Percentiles rank a stretch among this genome's conserved stretches.
phyloP scores from a whole-genome alignment of 176 grass and related monocot species.

The Aechmea fasciata region DNA sequence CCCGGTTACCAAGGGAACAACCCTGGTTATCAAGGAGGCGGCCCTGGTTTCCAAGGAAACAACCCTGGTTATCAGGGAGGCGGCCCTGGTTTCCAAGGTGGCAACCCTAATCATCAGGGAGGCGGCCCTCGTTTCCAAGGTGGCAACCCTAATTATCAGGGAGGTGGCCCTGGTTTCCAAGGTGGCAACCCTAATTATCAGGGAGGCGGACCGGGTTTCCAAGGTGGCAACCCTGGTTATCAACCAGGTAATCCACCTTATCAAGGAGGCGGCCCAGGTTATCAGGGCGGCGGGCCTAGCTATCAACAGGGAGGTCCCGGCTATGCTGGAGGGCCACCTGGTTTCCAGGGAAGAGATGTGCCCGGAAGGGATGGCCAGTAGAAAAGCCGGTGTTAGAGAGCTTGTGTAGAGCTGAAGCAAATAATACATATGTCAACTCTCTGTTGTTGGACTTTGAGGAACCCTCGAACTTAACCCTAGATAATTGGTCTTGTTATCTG shows the following conservation, averaged over 20 bases:
- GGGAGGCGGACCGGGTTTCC: constrained; percentile 14
- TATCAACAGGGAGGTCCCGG: constrained; percentile 31
- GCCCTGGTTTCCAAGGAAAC: constrained; percentile 24
- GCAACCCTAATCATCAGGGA: constrained; percentile 11
- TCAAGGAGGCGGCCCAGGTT: constrained; percentile 13
- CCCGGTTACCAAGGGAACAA: not conserved
- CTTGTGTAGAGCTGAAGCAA: constrained; percentile 12
- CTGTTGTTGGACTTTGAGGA: no score
- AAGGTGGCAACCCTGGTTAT: constrained; percentile 18
- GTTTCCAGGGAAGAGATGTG: constrained; percentile 32
- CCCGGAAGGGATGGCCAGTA: constrained; percentile 48
- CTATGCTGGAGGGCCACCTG: constrained; percentile 6
- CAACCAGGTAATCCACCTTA: not conserved
- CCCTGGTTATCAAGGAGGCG: not conserved
- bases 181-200: constrained; percentile 9
- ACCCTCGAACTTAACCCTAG: no score
- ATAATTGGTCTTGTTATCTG: no score
- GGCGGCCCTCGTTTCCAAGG: constrained; percentile 34
- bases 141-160: constrained; percentile 42
- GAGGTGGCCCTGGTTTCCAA: constrained; percentile 34
- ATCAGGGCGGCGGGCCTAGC: constrained; percentile 9
- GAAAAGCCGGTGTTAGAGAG: constrained; percentile 6
- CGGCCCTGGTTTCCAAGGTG: constrained; percentile 34
- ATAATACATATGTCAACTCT: not conserved
- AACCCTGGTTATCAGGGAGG: constrained; percentile 28